These are phyloP conservation scores for Aspergillus cavernicola DNA, from an alignment of 495 filamentous ascomycete genomes.

Conservation along the genomic window DNA sequence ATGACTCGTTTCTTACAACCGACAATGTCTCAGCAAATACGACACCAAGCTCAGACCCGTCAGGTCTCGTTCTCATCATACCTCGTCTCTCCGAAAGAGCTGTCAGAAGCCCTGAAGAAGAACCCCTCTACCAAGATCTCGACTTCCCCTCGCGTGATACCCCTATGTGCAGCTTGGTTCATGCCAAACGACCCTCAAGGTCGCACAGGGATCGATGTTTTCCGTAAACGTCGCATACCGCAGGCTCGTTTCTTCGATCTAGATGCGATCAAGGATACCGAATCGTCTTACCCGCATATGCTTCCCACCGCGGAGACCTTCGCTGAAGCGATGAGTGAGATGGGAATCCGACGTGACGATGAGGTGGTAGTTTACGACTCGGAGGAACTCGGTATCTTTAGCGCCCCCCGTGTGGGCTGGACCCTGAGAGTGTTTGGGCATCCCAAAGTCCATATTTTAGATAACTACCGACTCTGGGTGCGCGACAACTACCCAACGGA, in stretches of 20 bases:
- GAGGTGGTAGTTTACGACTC: slow-evolving; percentile 91
- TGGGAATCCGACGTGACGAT: slow-evolving; percentile 84
- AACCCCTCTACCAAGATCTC: slow-evolving; percentile 70
- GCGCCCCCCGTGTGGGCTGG: slow-evolving; percentile 89
- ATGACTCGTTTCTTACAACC: slow-evolving; percentile 30
- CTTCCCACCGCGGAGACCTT: slow-evolving; percentile 78
- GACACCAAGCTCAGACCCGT: slow-evolving; percentile 28
- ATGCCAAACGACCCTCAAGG: slow-evolving; percentile 79
- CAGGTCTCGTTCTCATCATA: slow-evolving; percentile 66
- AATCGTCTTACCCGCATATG: slow-evolving; percentile 94
- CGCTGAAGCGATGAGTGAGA: slow-evolving; percentile 77
- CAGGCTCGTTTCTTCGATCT: slow-evolving; percentile 94
- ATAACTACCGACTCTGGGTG: slow-evolving; percentile 92
- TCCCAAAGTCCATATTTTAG: slow-evolving; percentile 80
- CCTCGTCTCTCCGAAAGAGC: slow-evolving; percentile 79
- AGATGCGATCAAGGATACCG: slow-evolving; percentile 81
- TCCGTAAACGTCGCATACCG: slow-evolving; percentile 74
- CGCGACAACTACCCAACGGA: slow-evolving; percentile 77
- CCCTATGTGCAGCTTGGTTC: slow-evolving; percentile 92
- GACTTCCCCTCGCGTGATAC: slow-evolving; percentile 74
- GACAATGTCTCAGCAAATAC: slow-evolving; percentile 27
- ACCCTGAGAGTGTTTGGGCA: slow-evolving; percentile 89
- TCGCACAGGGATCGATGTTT: slow-evolving; percentile 73
- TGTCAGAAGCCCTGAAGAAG: slow-evolving; percentile 71
- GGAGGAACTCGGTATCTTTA: slow-evolving; percentile 85